phyloP scores from a whole-genome alignment of 1,284 basidiomycete species.

The Sporisorium reilianum region DNA sequence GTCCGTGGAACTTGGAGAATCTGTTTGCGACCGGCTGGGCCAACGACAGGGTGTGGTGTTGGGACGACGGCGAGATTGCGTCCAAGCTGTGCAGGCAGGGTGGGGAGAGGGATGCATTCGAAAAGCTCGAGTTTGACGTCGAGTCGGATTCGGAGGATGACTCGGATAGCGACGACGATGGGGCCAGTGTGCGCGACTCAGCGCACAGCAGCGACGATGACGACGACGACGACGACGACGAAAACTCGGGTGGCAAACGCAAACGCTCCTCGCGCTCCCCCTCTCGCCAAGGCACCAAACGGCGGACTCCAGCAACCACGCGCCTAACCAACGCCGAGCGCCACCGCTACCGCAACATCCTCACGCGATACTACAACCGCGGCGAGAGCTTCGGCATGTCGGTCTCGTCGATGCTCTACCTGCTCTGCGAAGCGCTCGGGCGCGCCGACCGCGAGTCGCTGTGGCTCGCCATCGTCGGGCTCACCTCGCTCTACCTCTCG shows the following conservation, averaged over 20 bases:
- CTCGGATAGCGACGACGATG: slow-evolving; percentile 71
- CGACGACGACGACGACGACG: slow-evolving; percentile 52
- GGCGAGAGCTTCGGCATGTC: slow-evolving; percentile 92
- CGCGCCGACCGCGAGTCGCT: slow-evolving; percentile 92
- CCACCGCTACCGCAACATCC: slow-evolving; percentile 54
- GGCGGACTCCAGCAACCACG: slow-evolving; percentile 3
- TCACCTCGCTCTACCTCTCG: slow-evolving; percentile 91
- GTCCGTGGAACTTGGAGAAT: slow-evolving; percentile 90
- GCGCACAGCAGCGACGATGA: slow-evolving; percentile 28
- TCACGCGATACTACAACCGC: slow-evolving; percentile 78
- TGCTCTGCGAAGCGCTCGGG: slow-evolving; percentile 88
- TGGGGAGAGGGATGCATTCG: slow-evolving; percentile 61
- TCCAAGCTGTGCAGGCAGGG: slow-evolving; percentile 39
- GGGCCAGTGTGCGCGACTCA: slow-evolving; percentile 49
- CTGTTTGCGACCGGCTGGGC: slow-evolving; percentile 78
- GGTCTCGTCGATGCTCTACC: slow-evolving; percentile 87
- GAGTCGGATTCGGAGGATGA: slow-evolving; percentile 72
- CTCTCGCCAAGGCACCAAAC: slow-evolving; percentile 4
- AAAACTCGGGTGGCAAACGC: slow-evolving; percentile 50
- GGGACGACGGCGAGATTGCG: slow-evolving; percentile 66
- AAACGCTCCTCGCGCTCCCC: slow-evolving; percentile 21
- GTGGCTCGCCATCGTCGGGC: slow-evolving; percentile 91
- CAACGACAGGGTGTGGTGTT: slow-evolving; percentile 60
- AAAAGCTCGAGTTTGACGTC: slow-evolving; percentile 62
- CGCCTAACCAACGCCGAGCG: slow-evolving; percentile 46